These are phyloP conservation scores for Cinchona pubescens DNA, from an alignment of 257 asterid genomes.

Conservation along the genomic window DNA sequence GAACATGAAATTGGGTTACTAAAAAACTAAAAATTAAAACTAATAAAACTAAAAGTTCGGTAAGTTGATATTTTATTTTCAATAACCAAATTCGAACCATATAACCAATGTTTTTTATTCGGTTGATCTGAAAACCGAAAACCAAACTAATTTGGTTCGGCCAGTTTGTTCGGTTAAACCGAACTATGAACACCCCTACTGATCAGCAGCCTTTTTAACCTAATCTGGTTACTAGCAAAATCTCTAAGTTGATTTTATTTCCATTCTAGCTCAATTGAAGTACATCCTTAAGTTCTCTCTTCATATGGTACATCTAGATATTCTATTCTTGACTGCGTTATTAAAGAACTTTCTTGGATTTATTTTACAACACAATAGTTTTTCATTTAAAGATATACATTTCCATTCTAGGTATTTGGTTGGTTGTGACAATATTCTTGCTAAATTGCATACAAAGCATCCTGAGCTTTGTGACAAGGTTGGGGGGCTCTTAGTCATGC, in stretches of 20 bases:
- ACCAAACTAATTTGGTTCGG: no score
- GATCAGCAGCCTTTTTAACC: background rate
- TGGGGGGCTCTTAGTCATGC: conserved; percentile 96
- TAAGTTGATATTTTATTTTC: no score
- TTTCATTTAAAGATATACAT: background rate
- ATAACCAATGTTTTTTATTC: no score
- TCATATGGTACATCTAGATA: background rate
- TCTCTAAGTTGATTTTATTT: background rate
- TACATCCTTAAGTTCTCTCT: background rate
- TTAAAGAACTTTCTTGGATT: background rate
- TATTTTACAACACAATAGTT: background rate
- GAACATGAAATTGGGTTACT: no score
- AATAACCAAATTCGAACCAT: no score
- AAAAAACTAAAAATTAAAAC: no score
- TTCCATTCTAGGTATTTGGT: conserved; percentile 69
- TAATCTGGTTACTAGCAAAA: background rate
- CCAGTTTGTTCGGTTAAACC: no score
- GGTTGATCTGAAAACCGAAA: no score
- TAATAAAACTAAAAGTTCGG: no score
- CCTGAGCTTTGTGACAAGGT: conserved; percentile 93
- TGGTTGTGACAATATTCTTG: conserved; percentile 84
- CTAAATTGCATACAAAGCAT: conserved; percentile 83
- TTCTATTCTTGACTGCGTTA: background rate
- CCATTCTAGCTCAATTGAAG: background rate
- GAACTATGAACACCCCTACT: no score